Evolutionary conservation across 331 rosid species (phyloP).

Genomic region (Dryas integrifolia): DNA sequence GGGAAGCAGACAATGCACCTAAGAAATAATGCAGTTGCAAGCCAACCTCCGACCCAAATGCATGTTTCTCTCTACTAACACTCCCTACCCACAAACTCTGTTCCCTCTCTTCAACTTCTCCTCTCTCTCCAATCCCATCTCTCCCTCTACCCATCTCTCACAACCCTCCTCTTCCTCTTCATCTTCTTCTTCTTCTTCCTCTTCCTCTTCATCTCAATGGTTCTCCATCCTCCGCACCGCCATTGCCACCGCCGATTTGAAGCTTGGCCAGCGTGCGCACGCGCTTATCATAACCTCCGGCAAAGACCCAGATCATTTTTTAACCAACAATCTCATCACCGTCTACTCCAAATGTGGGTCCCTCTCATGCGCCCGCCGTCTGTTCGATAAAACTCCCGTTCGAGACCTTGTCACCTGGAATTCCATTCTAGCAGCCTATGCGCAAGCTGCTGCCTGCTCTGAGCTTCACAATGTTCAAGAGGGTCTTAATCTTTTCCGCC

Average conservation of each 20-base stretch:
- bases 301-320: slow-evolving; percentile 39
- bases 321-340: slow-evolving; percentile 70
- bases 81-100: not conserved
- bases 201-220: slow-evolving; percentile 47
- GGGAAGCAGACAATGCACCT: slow-evolving; percentile 27
- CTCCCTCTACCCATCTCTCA: slow-evolving; percentile 10
- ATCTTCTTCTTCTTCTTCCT: slow-evolving; percentile 18
- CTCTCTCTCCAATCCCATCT: not conserved
- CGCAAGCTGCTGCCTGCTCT: slow-evolving; percentile 40
- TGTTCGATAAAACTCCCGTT: slow-evolving; percentile 56
- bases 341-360: slow-evolving; percentile 68
- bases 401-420: slow-evolving; percentile 83
- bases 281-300: slow-evolving; percentile 48
- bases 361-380: slow-evolving; percentile 51
- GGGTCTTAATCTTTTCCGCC: slow-evolving; percentile 57
- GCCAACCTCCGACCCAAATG: slow-evolving; percentile 26
- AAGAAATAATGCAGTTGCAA: slow-evolving; percentile 35
- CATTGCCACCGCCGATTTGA: slow-evolving; percentile 43
- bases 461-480: slow-evolving; percentile 29
- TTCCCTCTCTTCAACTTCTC: slow-evolving; percentile 9
- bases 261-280: slow-evolving; percentile 64
- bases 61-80: slow-evolving; percentile 1
- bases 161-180: slow-evolving; percentile 10
- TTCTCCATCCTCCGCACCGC: slow-evolving; percentile 69
- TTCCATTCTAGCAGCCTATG: slow-evolving; percentile 66